Base-by-base conservation (phyloP, 2,329 filamentous ascomycete genomes). In the Fusarium sp. region DNA sequence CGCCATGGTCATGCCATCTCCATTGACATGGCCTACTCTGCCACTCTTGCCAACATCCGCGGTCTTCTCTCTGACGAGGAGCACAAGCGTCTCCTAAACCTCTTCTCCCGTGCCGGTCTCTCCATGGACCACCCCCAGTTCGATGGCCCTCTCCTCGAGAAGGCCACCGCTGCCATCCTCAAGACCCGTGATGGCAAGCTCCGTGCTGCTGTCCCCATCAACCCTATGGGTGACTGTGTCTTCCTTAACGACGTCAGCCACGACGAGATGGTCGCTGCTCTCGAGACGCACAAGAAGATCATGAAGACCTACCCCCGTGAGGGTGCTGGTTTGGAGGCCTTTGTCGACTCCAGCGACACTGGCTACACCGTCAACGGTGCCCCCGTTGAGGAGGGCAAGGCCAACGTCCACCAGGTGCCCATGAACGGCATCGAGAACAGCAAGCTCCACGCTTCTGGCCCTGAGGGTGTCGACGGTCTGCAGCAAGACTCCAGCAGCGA, bases 11-110 rank as follows among this genome's bases (percentile, higher is more conserved):
- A 92, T 74, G 90, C 90, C 69, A 92, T 92, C 70, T 90, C 88
- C 4, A 91, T 92, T 65, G 90, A 92, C 76, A 92, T 92, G 90
- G 90, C 90, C 0, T 92, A 90, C 79, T 91, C 89, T 0, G 89
- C 90, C 0, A 92, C 90, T 0, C 82, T 92, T 6, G 88, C 90
- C 18, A 85, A 89, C 74, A 77, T 83, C 62, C 85, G 88, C n/a
- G 87, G 88, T 6, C 80, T 91, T 0, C 82, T 92, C 11, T 84
- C 82, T 23, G 80, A 87, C 44, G 82, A 81, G 2, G 89, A 92
- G 68, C 88, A 92, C 75, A 82, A 79, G 28, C 84, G 89, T 18
- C 78, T 92, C 1, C 80, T 92, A n/a, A 85, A 83, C 55, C 82
- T 92, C 6, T 92, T 92, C 78, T 92, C 89, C 1, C 84, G 89